Evolutionary conservation across 2,329 filamentous ascomycete species (phyloP).

Genomic region (Pseudogymnoascus destructans): DNA sequence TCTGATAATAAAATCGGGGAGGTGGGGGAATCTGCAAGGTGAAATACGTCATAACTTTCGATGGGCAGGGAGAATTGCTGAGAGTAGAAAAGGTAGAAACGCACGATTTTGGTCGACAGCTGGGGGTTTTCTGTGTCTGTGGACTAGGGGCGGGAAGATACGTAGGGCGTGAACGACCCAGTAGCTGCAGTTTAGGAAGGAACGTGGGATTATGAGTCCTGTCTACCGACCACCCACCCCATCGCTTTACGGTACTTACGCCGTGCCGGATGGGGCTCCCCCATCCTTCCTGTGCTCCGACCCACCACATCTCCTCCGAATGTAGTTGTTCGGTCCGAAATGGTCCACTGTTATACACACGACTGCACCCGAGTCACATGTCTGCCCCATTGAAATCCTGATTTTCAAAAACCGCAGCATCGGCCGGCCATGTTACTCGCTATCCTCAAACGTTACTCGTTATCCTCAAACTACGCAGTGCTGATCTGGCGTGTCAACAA

Average conservation of each 20-base stretch:
- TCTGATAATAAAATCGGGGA: slow-evolving; percentile 6
- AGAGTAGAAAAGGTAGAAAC: background rate
- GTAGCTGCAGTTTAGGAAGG: background rate
- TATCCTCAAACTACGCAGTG: background rate
- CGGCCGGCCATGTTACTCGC: background rate
- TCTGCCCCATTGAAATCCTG: background rate
- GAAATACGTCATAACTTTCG: background rate
- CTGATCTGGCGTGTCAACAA: slow-evolving; percentile 1
- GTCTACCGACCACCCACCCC: too few relatives aligned
- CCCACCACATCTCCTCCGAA: slow-evolving; percentile 1
- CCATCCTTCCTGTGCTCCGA: background rate
- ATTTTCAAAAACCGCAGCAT: background rate
- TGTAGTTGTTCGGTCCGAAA: background rate
- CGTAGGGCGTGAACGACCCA: background rate
- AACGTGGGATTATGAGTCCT: background rate
- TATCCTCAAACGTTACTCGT: background rate
- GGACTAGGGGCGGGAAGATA: background rate
- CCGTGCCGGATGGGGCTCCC: too few relatives aligned
- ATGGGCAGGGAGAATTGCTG: background rate
- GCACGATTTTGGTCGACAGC: background rate
- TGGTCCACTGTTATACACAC: slow-evolving; percentile 1
- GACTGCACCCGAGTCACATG: slow-evolving; percentile 1
- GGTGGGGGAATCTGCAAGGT: background rate
- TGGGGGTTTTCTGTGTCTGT: background rate
- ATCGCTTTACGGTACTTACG: too few relatives aligned